phyloP scores from a whole-genome alignment of 345 rosid genomes.

The Clausena lansium region DNA sequence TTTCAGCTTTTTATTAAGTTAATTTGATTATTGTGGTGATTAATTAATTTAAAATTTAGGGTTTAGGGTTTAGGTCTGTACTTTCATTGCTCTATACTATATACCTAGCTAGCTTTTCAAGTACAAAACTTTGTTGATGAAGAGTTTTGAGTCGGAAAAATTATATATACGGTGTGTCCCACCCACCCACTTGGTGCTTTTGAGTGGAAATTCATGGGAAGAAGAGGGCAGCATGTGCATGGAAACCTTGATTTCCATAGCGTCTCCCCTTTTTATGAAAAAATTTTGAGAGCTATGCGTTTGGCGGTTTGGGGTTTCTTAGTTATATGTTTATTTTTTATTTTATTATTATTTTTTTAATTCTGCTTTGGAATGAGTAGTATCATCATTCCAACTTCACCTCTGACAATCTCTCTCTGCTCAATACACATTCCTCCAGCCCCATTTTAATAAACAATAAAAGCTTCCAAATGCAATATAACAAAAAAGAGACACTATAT shows the following conservation, averaged over 20 bases:
- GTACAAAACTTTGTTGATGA: slow-evolving; percentile 11
- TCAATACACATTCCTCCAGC: background rate
- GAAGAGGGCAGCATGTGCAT: slow-evolving; percentile 59
- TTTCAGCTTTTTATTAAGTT: background rate
- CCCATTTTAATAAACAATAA: background rate
- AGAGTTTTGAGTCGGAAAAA: slow-evolving; percentile 32
- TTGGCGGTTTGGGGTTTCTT: slow-evolving; percentile 56
- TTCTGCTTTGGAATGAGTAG: slow-evolving; percentile 28
- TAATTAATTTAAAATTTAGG: too few relatives aligned
- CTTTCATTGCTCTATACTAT: background rate
- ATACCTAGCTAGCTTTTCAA: background rate
- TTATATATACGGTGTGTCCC: slow-evolving; percentile 17
- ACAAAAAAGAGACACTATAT: slow-evolving; percentile 18
- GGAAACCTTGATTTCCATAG: slow-evolving; percentile 58
- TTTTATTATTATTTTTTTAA: background rate
- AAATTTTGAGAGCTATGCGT: slow-evolving; percentile 45
- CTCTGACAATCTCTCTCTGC: too few relatives aligned
- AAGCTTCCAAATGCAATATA: slow-evolving; percentile 33
- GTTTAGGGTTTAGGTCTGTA: background rate
- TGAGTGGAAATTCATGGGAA: slow-evolving; percentile 35
- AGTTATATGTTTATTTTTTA: background rate
- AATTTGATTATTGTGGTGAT: background rate
- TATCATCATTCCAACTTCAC: slow-evolving; percentile 25
- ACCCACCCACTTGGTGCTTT: slow-evolving; percentile 26
- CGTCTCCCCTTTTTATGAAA: slow-evolving; percentile 65